Evolutionary conservation across 768 basidiomycete species (phyloP), one percentile per base, ranked within the genome.

Genomic region (Pleurotus tuoliensis): DNA sequence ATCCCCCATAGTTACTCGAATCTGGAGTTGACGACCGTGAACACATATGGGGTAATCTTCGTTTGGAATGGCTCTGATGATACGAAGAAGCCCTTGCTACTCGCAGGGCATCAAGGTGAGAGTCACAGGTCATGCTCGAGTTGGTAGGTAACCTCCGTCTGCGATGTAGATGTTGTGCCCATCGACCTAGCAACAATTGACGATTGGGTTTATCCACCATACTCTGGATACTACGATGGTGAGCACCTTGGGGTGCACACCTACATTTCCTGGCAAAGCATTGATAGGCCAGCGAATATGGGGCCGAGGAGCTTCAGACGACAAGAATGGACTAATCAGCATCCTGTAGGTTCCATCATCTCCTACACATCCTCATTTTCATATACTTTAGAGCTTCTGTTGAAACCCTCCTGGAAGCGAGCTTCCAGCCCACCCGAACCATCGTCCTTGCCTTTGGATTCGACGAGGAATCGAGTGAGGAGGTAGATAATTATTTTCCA

Each of bases 251-350:
- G 1, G 0, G 47, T 20, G 37, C 37, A n/a, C 4, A 22, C 45
- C 49, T 22, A 7, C 38, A 13, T 7, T 24, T 41, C 20, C 9
- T 27, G 12, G 2, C n/a, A 51, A 39, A 4, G 6, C 12, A n/a
- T 38, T 1, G 8, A 30, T 40, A 53, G 51, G 51, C 24, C 16
- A 53, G 25, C 41, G 3, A 3, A 44, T 93, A 15, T 92, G 89
- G 88, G 91, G 91, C 5, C 77, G 91, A 6, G 91, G 91, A 38
- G 77, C 80, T 47, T 74, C 73, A 2, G 90, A 93, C 63, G 88
- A 90, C 71, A 94, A 94, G 73, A 81, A 79, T 50, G 84, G 82
- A n/a, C 63, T 89, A 46, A 82, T 89, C 55, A 80, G 80, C n/a
- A 81, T 81, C 63, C 71, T 87, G 87, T 86, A 63, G 43, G 71